phyloP scores from a whole-genome alignment of 305 asterid genomes.

The Fraxinus platypoda region DNA sequence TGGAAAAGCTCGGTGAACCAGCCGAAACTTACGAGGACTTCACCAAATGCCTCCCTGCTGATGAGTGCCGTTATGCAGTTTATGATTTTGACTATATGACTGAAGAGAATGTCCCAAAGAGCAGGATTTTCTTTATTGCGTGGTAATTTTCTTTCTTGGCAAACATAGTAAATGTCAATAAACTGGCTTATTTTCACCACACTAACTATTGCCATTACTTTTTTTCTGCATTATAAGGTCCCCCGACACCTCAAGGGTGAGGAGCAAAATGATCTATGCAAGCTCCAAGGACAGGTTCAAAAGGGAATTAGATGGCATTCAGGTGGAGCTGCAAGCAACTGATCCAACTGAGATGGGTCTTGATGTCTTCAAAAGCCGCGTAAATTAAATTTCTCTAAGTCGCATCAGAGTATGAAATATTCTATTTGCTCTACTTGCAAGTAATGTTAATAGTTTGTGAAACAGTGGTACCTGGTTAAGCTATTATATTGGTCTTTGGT shows the following conservation, averaged over 20 bases:
- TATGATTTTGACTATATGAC: constrained; percentile 45
- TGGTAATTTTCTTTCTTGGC: constrained; percentile 28
- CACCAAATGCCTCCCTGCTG: constrained; percentile 35
- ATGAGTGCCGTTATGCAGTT: constrained; percentile 53
- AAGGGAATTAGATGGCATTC: constrained; percentile 53
- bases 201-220: not conserved
- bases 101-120: constrained; percentile 46
- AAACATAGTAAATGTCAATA: not conserved
- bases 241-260: constrained; percentile 41
- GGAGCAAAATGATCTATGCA: constrained; percentile 53
- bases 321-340: constrained; percentile 54
- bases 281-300: constrained; percentile 56
- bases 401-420: not conserved
- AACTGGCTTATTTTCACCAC: not conserved
- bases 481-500: not conserved
- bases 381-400: not conserved
- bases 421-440: not conserved
- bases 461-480: not conserved
- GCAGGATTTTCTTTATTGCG: constrained; percentile 52
- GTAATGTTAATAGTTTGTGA: not conserved
- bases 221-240: constrained; percentile 27
- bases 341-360: constrained; percentile 56
- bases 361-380: constrained; percentile 40
- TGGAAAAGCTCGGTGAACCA: constrained; percentile 38
- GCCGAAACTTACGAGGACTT: constrained; percentile 40